Base-by-base conservation (phyloP, 2,329 filamentous ascomycete species). In the Claviceps sp. region DNA sequence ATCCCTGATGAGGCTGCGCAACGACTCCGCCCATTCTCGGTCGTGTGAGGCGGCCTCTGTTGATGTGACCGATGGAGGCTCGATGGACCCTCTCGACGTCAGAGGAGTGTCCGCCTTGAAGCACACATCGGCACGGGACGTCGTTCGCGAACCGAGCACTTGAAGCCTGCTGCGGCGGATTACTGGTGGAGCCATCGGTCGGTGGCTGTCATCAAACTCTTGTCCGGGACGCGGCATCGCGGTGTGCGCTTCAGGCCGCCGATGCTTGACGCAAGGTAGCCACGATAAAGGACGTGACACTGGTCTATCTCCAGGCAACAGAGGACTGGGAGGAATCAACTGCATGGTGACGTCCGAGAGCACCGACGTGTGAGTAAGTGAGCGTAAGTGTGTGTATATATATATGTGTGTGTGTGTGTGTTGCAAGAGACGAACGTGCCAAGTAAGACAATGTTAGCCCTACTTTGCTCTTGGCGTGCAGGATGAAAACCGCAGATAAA, bases 1-100 rank as follows among this genome's bases (percentile, higher is more conserved):
- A 58, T 77, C 70, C 54, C 66, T 64, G 47, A 76, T 73, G 55
- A 78, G 66, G 55, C 71, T 65, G 50, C 72, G 67, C 3, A 74
- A 63, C 52, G 68, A 68, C 41, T 70, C 63, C 13, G 65, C 67
- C 57, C 66, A 59, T 41, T 54, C 54, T 38, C 56, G 57, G 24
- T 26, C 24, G 8, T 51, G 37, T 24, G 42, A 37, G 18, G 5
- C 3, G 22, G 30, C 34, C 16, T 38, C 48, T 20, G 49, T 41
- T 6, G 41, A 22, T 16, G 49, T n/a, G n/a, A 7, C 26, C 6
- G 47, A 20, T 13, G n/a, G n/a, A 16, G 14, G 14, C 38, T 40
- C 38, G 38, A 18, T 40, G 38, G 38, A 40, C 14, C 38, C n/a
- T 18, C 38, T 40, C 14, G 5, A 40, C 1, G 38, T 40, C 14